Evolutionary conservation across 805 yeast species (phyloP), one percentile per base, ranked within the genome.

Genomic region (Candida mattraensis): DNA sequence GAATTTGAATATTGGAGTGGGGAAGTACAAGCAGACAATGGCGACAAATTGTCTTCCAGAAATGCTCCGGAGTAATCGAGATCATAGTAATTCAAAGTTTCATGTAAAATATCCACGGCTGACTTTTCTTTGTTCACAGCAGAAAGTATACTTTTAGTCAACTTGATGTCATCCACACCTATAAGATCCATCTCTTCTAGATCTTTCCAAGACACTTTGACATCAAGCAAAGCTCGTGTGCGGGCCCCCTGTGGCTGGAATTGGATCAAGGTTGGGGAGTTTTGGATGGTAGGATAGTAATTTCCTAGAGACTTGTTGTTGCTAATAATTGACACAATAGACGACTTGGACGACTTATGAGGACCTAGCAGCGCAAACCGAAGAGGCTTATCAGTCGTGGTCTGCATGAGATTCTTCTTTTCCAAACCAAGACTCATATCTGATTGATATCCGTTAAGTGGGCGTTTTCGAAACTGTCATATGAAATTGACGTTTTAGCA

Each of bases 201-300:
- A 12, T 68, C 63, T n/a, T 65, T 57, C 12, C 65, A 46, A 4
- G 69, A 70, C 5, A 70, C 67, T 35, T 68, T 66, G 25, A 68
- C 70, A 45, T 76, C 81, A 18, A 77, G 42, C 2, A 77, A 47
- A 0, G 73, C 61, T 21, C 69, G 60, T 0, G 77, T 61, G 12
- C 54, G 43, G 0, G 43, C 45, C 10, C 63, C 51, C 12, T 50
- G 50, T 0, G 89, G 79, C 5, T 51, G 56, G 50, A 67, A 83
- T 13, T 76, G 76, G 40, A 80, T 69, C 24, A 83, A 54, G 38
- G 78, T 65, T 17, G 87, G 76, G 4, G 74, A 74, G 39, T 79
- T 78, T 37, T 69, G 73, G 28, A 73, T 65, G 3, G 91, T 84
- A 5, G 93, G 94, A 49, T 84, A 84, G 54, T 84, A 82, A 0